Evolutionary conservation across 2,329 filamentous ascomycete species (phyloP), one percentile per base, ranked within the genome.

Genomic region (Pseudogymnoascus sp.): DNA sequence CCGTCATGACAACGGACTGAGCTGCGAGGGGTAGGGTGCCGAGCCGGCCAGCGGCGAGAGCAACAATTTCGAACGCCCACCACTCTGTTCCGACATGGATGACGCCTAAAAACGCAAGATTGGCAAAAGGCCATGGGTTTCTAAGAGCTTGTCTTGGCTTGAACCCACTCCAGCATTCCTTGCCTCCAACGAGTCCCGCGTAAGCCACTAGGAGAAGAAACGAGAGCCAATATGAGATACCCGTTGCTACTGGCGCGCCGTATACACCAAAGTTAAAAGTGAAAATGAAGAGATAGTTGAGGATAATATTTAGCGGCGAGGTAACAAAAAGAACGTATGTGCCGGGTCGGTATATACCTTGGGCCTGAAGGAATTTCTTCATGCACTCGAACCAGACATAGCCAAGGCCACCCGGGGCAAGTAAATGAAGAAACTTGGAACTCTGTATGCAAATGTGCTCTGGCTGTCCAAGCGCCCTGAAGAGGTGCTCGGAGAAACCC

Each of bases 11-110:
- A 21, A 95, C 89, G 57, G 85, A 89, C 73, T 96, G 91, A 0
- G 91, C 89, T 0, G 91, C 91, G 0, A 96, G 79, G 0, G 90
- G 82, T 35, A 92, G 82, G 0, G 89, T 92, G 3, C 92, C 92
- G 0, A 96, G 81, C 36, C 86, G 82, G 1, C 91, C 91, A 4
- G 91, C 90, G 1, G 88, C 89, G 0, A 95, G 81, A 1, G 90
- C 90, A 1, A 95, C 90, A 66, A 95, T 93, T 74, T 95, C 91
- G 68, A 96, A 96, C 0, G 91, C 92, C 91, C 91, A 95, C 91
- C 90, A 96, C 74, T 96, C 92, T 0, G 90, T 94, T 3, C 90
- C 92, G 4, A 96, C 89, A 65, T 95, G 91, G 3, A 95, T 75
- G 41, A 95, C 79, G 0, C 91, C 92, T 0, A 95, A 77, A 11